Base-by-base conservation (phyloP, 495 filamentous ascomycete species). In the Xylaria scruposa region DNA sequence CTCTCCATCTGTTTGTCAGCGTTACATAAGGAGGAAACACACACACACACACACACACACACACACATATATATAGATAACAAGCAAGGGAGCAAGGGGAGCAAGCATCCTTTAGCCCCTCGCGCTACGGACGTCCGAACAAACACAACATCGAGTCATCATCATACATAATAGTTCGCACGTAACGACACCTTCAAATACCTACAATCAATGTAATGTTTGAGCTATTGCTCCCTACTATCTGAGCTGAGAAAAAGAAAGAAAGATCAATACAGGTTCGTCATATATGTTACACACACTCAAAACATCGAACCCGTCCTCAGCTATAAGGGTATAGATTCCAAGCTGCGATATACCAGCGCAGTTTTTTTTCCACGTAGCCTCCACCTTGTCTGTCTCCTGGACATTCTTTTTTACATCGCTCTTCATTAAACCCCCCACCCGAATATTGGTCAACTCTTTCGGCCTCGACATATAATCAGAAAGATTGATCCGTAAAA, bases 301-400 rank as follows among this genome's bases (percentile, higher is more conserved):
- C 36, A 38, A 31, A 56, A 33, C 31, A 63, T 62, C 10, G 46
- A 62, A 64, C 42, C 54, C 29, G 29, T 3, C 33, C 42, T 63
- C 46, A 12, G 51, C 47, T 70, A 49, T 36, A 60, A 33, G 67
- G 62, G 54, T 64, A 61, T 72, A 74, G 26, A 70, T 68, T 51
- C 40, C 42, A 70, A 70, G 31, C 68, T 63, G 46, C 68, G 59
- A 64, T 63, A 54, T 40, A 29, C 59, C 68, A 31, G 58, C 58
- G 68, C 56, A 54, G 38, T 59, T 49, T 29, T 58, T 31, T 31
- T 31, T n/a, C n/a, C 29, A 33, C 47, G 17, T 58, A 38, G 36
- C 42, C 53, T 42, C 46, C 24, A 9, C 33, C 54, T 40, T 40
- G 42, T 61, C 67, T 26, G 42, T 61, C 67, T 56, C 56, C 12